phyloP scores from a whole-genome alignment of 495 filamentous ascomycete species.

The Mytilinidion resinicola region DNA sequence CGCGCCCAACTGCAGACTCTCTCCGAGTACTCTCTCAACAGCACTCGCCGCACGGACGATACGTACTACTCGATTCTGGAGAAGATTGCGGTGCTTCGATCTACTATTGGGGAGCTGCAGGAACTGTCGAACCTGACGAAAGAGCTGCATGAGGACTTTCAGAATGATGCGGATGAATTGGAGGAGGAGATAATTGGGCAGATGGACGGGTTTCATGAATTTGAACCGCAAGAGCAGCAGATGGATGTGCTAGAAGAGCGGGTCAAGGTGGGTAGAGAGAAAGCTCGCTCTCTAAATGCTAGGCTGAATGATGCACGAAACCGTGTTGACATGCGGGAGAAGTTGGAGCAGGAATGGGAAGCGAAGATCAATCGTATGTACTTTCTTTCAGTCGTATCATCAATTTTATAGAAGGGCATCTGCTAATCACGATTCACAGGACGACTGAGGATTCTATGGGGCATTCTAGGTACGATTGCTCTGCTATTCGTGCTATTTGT shows the following conservation, averaged over 20 bases:
- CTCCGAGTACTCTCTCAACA: constrained; percentile 41
- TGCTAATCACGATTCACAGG: constrained; percentile 9
- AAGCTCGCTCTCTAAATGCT: constrained; percentile 56
- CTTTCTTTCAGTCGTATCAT: neutral
- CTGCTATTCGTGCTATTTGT: constrained; percentile 10
- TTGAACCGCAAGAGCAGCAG: constrained; percentile 61
- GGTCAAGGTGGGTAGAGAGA: constrained; percentile 55
- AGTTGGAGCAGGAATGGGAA: constrained; percentile 66
- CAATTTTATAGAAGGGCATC: neutral
- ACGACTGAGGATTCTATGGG: constrained; percentile 23
- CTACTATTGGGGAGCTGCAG: constrained; percentile 61
- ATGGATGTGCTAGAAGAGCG: constrained; percentile 61
- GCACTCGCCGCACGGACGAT: constrained; percentile 71
- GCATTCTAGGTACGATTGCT: constrained; percentile 14
- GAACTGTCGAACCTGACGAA: constrained; percentile 59
- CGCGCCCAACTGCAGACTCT: constrained; percentile 33
- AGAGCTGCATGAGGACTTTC: constrained; percentile 56
- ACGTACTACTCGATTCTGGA: constrained; percentile 81
- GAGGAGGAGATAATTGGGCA: constrained; percentile 58
- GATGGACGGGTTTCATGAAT: constrained; percentile 57
- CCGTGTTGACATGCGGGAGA: constrained; percentile 66
- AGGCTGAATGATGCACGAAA: constrained; percentile 59
- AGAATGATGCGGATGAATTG: constrained; percentile 53
- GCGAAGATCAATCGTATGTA: constrained; percentile 47
- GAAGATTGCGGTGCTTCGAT: constrained; percentile 62